These are phyloP conservation scores for Trichoderma lentiforme DNA, from an alignment of 2,329 filamentous ascomycete genomes.

Conservation along the genomic window DNA sequence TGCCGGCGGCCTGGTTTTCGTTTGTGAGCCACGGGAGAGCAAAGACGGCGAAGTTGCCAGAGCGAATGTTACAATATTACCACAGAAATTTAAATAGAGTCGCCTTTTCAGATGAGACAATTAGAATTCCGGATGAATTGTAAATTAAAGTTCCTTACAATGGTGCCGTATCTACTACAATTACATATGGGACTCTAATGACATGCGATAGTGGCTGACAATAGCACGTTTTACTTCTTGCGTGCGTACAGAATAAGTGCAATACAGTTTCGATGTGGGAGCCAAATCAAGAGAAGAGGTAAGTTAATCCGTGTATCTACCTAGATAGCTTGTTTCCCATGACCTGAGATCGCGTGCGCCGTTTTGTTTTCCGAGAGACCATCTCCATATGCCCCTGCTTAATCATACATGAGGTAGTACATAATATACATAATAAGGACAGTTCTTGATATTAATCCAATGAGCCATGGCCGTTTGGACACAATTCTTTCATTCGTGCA, in stretches of 20 bases:
- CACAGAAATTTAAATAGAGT: not conserved
- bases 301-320: not conserved
- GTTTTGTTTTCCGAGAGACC: not conserved
- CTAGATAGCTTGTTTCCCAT: not conserved
- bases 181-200: not conserved
- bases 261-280: not conserved
- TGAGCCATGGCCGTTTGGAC: not conserved
- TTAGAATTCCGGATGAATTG: not conserved
- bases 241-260: not conserved
- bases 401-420: constrained; percentile 5
- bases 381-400: not conserved
- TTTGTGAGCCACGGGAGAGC: not conserved
- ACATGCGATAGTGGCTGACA: not conserved
- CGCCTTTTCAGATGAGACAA: not conserved
- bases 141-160: not conserved
- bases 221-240: not conserved
- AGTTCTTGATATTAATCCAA: not conserved
- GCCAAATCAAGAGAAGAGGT: not conserved
- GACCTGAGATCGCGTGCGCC: not conserved
- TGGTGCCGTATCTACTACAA: not conserved
- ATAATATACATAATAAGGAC: constrained; percentile 4
- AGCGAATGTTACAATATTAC: not conserved
- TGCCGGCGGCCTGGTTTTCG: not conserved
- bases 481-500: not conserved
- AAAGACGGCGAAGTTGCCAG: not conserved